Percentiles rank a stretch among this genome's conserved stretches.
Conservation (phyloP, 495 filamentous ascomycete species). For the Bryoglossum gracile region DNA sequence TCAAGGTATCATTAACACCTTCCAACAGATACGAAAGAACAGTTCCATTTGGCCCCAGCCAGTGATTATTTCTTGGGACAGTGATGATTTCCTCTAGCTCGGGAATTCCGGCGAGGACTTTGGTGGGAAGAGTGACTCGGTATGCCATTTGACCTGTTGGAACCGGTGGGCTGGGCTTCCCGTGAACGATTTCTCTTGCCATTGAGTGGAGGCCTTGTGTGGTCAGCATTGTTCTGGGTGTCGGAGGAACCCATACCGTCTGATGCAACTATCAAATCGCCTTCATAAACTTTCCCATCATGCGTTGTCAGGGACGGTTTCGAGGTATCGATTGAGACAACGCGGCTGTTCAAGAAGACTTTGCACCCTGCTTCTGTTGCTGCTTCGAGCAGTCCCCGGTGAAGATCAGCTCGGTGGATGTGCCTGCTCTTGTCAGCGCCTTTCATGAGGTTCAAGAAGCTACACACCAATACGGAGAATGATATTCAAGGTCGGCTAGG, state of each 20-base stretch:
- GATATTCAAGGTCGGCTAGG: slow-evolving; percentile 37
- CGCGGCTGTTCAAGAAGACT: slow-evolving; percentile 39
- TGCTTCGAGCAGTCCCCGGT: slow-evolving; percentile 43
- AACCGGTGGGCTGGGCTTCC: slow-evolving; percentile 34
- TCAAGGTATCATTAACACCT: slow-evolving; percentile 43
- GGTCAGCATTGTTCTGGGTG: neutral
- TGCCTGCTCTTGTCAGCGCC: too few species aligned
- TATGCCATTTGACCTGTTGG: slow-evolving; percentile 64
- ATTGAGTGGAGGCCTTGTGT: slow-evolving; percentile 36
- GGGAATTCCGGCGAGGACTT: slow-evolving; percentile 42
- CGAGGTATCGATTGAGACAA: slow-evolving; percentile 28
- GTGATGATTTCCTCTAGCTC: slow-evolving; percentile 40
- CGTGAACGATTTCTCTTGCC: slow-evolving; percentile 42
- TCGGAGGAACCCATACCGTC: slow-evolving; percentile 34
- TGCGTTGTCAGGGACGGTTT: slow-evolving; percentile 24
- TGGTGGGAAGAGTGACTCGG: slow-evolving; percentile 48
- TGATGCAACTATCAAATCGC: slow-evolving; percentile 50
- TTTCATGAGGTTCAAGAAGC: too few species aligned
- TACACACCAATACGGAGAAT: slow-evolving; percentile 28
- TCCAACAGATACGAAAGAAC: slow-evolving; percentile 57
- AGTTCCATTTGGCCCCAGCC: slow-evolving; percentile 57
- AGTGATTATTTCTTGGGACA: slow-evolving; percentile 56
- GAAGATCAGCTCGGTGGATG: slow-evolving; percentile 53
- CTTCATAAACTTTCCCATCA: slow-evolving; percentile 30
- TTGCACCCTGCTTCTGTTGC: slow-evolving; percentile 45